Percentiles rank a stretch among this genome's conserved stretches.
Evolutionary conservation across 306 rosid genomes (phyloP).

Genomic region (Vicia sativa): DNA sequence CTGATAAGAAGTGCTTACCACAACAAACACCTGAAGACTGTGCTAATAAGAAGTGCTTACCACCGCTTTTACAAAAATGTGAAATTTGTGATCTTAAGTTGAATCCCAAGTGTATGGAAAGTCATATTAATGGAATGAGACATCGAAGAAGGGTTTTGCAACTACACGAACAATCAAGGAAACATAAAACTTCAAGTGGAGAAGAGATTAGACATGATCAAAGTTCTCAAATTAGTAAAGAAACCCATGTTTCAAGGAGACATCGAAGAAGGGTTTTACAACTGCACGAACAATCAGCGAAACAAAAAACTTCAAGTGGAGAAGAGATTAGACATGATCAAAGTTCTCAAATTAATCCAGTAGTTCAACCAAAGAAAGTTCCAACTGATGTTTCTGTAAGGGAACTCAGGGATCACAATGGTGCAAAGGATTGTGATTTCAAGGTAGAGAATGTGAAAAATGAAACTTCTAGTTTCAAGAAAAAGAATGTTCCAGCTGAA

Average conservation of each 20-base stretch:
- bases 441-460: background rate
- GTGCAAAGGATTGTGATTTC: too few relatives aligned
- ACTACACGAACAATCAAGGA: too few relatives aligned
- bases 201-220: slow-evolving; percentile 32
- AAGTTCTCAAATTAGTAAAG: slow-evolving; percentile 42
- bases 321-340: slow-evolving; percentile 35
- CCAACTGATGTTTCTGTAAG: background rate
- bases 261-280: background rate
- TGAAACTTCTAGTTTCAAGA: background rate
- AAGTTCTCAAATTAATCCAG: slow-evolving; percentile 48
- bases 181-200: too few relatives aligned
- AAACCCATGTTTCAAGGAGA: slow-evolving; percentile 1
- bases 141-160: too few relatives aligned
- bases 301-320: background rate
- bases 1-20: background rate
- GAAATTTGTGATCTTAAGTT: too few relatives aligned
- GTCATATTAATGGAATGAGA: too few relatives aligned
- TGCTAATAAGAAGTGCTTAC: too few relatives aligned
- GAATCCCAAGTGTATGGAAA: too few relatives aligned
- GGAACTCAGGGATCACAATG: too few relatives aligned
- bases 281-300: background rate
- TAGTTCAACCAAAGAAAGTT: slow-evolving; percentile 50
- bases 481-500: slow-evolving; percentile 1
- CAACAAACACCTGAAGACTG: background rate
- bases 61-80: too few relatives aligned